These are phyloP conservation scores for Aspergillus avenaceus DNA, from an alignment of 495 filamentous ascomycete species.

Conservation along the genomic window DNA sequence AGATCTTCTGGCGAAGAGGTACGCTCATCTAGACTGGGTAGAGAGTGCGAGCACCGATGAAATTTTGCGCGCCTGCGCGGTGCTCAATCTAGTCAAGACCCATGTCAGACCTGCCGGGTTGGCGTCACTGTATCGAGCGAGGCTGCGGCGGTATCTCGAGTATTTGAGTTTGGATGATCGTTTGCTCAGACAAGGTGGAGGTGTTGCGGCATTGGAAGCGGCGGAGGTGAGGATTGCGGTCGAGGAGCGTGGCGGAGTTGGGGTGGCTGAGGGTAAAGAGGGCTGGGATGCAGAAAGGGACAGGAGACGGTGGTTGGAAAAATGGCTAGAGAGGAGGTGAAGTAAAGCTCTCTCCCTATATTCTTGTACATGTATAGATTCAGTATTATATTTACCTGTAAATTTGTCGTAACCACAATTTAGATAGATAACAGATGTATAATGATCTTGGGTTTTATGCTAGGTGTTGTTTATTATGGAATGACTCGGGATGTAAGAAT, in stretches of 20 bases:
- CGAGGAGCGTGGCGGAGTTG: constrained; percentile 42
- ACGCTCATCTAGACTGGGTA: constrained; percentile 19
- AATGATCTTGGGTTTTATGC: too few species aligned
- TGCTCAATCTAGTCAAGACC: constrained; percentile 41
- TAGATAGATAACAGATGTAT: too few species aligned
- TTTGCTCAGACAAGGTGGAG: constrained; percentile 49
- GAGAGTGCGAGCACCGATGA: constrained; percentile 16
- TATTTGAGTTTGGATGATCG: constrained; percentile 58
- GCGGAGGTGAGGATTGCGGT: constrained; percentile 55
- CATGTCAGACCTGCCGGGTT: constrained; percentile 27
- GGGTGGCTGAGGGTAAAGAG: constrained; percentile 18
- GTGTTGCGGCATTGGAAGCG: constrained; percentile 43
- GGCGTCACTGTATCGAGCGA: constrained; percentile 37
- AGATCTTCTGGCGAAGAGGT: constrained; percentile 18
- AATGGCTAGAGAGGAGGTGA: constrained; percentile 27
- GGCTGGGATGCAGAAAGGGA: constrained; percentile 20
- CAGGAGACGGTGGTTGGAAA: constrained; percentile 35
- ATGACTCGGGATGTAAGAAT: too few species aligned
- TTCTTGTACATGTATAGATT: background rate
- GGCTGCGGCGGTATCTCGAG: constrained; percentile 38
- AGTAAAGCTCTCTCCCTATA: background rate
- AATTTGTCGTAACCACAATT: too few species aligned
- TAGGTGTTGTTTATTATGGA: too few species aligned
- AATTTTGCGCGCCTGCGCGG: constrained; percentile 40
- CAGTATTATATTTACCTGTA: too few species aligned